Evolutionary conservation across 2,329 filamentous ascomycete species (phyloP), one percentile per base, ranked within the genome.

Genomic region (Diaporthe helianthi): DNA sequence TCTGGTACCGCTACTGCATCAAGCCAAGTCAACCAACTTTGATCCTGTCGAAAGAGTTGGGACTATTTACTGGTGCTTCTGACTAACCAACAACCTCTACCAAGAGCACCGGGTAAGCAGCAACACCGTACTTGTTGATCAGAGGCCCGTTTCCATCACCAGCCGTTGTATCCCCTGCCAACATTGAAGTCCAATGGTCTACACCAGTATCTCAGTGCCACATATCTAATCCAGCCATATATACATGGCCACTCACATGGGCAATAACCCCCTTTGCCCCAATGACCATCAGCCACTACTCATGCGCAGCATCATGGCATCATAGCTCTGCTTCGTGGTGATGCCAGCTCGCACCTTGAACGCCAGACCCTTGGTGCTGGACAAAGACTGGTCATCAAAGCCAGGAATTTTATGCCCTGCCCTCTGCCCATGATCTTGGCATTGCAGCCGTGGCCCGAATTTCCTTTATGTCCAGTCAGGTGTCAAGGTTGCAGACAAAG

Each of bases 121-220:
- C 85, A 74, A 87, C 81, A 70, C 87, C 81, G 71, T 84, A 84
- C 51, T 83, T 75, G 67, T 80, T 80, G 10, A 82, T 83, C 67
- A 89, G 73, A 2, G 85, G 85, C 12, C 83, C 85, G 75, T 89
- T 85, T 0, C 87, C 87, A 52, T 85, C 87, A 15, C 85, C 86
- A 51, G 83, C 74, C 17, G 80, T 78, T 78, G 72, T 81, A 84
- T 3, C 83, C 83, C 85, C 85, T 4, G 80, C 78, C 53, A n/a
- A n/a, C n/a, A n/a, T n/a, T n/a, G n/a, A n/a, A 86, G 79, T 24
- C 86, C 87, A 15, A 89, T 85, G 2, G 82, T 85, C 46, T 47
- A 74, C 29, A 63, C 70, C 76, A 33, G 13, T 0, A 3, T 33
- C 6, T 53, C 31, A 52, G 61, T 53, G n/a, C n/a, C n/a, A n/a